Conservation (phyloP, 805 yeast species). For the Phaffomyces thermotolerans region DNA sequence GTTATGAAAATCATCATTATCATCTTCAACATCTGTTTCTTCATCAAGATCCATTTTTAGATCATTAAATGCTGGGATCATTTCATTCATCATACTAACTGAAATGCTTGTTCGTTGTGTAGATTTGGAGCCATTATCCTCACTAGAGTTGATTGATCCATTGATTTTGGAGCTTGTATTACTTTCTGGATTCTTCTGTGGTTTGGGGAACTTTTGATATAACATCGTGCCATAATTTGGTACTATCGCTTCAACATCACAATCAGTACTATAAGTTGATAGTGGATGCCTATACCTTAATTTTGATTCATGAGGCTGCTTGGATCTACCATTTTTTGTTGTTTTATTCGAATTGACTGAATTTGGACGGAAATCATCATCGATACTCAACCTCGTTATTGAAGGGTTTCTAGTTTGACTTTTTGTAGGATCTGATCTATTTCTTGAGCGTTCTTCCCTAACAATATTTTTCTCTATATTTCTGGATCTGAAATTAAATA, state of each 20-base stretch:
- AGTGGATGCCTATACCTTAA: conserved; percentile 15
- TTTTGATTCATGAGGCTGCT: background rate
- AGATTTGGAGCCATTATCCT: background rate
- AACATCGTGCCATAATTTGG: conserved; percentile 14
- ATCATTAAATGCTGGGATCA: conserved; percentile 21
- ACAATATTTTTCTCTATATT: conserved; percentile 5
- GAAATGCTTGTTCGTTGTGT: conserved; percentile 1
- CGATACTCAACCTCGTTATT: background rate
- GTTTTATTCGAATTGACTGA: background rate
- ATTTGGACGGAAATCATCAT: background rate
- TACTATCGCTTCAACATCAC: conserved; percentile 13
- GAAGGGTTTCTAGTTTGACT: background rate
- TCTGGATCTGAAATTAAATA: background rate
- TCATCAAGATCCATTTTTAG: conserved; percentile 18
- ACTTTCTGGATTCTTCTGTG: background rate
- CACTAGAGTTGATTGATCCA: background rate
- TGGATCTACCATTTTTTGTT: background rate
- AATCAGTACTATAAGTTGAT: conserved; percentile 15
- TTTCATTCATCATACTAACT: conserved; percentile 17
- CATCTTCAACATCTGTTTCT: background rate
- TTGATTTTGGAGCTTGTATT: too few relatives aligned
- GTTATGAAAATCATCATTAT: background rate
- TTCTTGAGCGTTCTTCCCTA: background rate
- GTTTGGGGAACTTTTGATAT: conserved; percentile 13
- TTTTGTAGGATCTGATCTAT: background rate